A percentile compares a stretch with the other conserved stretches of the same genome.
Conservation (phyloP, 139 green algal species). For the Coccomyxa sp. region DNA sequence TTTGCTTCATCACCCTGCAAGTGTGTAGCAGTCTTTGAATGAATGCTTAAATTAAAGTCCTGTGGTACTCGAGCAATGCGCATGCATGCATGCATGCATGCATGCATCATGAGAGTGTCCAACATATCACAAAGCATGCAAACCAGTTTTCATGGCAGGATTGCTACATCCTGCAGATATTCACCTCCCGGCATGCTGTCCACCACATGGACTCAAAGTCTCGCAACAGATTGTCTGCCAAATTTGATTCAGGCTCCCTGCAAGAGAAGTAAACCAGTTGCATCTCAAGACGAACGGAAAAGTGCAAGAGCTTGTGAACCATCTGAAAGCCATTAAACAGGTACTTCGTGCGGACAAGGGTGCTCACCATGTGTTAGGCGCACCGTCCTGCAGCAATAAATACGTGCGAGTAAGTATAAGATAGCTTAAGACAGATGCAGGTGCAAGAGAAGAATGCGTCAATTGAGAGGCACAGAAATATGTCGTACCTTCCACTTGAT, state of each 20-base stretch:
- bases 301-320: too few species aligned
- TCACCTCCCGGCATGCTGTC: conserved; percentile 64
- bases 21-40: not conserved
- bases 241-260: conserved; percentile 67
- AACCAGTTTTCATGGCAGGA: not conserved
- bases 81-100: not conserved
- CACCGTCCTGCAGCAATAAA: not conserved
- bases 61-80: not conserved
- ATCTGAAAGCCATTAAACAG: too few species aligned
- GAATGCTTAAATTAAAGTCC: not conserved
- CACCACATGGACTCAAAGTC: conserved; percentile 86
- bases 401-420: too few species aligned
- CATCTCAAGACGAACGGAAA: too few species aligned
- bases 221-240: conserved; percentile 78
- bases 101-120: not conserved
- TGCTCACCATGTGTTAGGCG: not conserved
- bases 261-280: not conserved
- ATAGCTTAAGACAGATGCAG: not conserved
- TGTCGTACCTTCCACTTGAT: conserved; percentile 62
- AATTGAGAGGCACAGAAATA: not conserved
- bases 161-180: not conserved
- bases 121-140: not conserved
- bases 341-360: too few species aligned
- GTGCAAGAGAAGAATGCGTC: not conserved
- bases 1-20: conserved; percentile 59